Evolutionary conservation across 805 yeast genomes (phyloP).

Genomic region (Metschnikowia sp.): DNA sequence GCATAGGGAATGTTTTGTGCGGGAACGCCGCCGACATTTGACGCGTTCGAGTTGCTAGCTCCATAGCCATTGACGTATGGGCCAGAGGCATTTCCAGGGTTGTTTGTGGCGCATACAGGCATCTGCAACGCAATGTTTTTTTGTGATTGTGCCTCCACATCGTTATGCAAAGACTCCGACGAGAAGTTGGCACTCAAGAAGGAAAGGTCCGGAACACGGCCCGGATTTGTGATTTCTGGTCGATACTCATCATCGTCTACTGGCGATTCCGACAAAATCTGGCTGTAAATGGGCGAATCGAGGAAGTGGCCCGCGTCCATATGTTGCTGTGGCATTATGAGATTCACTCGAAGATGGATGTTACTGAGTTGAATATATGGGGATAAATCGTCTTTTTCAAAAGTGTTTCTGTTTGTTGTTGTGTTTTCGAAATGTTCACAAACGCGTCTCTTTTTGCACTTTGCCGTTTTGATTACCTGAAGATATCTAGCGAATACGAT

Average conservation of each 20-base stretch:
- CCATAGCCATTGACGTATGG: no score
- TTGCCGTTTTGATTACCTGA: not conserved
- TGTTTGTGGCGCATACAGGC: no score
- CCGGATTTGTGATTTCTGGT: constrained; percentile 1
- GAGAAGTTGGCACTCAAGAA: constrained; percentile 40
- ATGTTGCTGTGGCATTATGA: constrained; percentile 1
- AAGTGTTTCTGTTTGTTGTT: no score
- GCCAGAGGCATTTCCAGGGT: no score
- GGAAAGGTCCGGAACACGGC: constrained; percentile 23
- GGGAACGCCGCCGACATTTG: not conserved
- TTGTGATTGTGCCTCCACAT: not conserved
- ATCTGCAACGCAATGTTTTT: no score
- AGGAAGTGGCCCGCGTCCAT: not conserved
- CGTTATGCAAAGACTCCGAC: constrained; percentile 27
- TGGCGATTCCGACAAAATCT: constrained; percentile 2
- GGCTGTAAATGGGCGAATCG: constrained; percentile 3
- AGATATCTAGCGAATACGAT: no score
- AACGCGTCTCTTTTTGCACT: not conserved
- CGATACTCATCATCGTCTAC: constrained; percentile 5
- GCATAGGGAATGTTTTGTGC: constrained; percentile 1
- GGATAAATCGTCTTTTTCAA: no score
- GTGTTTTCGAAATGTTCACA: no score
- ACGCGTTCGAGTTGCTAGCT: not conserved
- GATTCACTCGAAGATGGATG: not conserved
- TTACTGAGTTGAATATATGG: not conserved